These are phyloP conservation scores for Tolypocladium ovalisporum DNA, from an alignment of 2,329 filamentous ascomycete species.

Conservation along the genomic window DNA sequence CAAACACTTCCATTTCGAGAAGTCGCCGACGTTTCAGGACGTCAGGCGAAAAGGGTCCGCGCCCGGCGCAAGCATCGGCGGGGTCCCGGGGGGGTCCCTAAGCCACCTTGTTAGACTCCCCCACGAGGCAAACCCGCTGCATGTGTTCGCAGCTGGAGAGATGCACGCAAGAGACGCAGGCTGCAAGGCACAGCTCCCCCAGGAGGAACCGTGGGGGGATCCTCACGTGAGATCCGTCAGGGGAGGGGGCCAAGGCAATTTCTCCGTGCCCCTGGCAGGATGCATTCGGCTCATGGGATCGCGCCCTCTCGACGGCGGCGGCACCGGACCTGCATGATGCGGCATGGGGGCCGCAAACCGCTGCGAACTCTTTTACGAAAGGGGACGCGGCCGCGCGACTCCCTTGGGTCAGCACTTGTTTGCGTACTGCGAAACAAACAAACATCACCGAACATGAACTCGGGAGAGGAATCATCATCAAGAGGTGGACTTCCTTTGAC, in stretches of 20 bases:
- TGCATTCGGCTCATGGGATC: background rate
- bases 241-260: background rate
- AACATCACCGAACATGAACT: background rate
- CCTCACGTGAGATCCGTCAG: background rate
- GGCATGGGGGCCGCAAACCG: background rate
- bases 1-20: background rate
- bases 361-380: background rate
- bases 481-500: background rate
- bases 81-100: background rate
- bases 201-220: background rate
- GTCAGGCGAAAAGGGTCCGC: background rate
- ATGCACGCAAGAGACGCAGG: background rate
- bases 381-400: too few relatives aligned
- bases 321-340: background rate
- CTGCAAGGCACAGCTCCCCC: background rate
- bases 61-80: background rate
- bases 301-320: background rate
- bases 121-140: background rate
- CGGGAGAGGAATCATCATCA: background rate
- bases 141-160: background rate
- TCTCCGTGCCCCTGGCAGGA: background rate
- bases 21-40: background rate
- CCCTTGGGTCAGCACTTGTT: too few relatives aligned
- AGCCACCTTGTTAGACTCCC: background rate
- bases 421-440: background rate